Conservation (phyloP, 2,329 filamentous ascomycete species). For the Endoconidiophora polonica region DNA sequence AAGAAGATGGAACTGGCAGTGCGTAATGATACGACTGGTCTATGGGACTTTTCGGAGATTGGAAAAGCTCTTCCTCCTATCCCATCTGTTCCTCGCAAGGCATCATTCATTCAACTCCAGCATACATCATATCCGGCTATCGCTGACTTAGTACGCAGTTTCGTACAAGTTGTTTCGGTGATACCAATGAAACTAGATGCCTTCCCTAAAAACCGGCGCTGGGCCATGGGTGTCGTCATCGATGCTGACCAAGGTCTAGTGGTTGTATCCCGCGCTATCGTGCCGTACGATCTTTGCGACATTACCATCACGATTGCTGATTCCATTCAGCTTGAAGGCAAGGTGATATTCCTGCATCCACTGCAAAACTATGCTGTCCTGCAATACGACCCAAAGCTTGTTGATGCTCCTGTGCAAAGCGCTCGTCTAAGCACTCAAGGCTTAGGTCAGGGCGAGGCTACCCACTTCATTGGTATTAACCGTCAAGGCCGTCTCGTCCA, state of each 20-base stretch:
- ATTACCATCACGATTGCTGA: constrained; percentile 93
- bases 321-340: constrained; percentile 84
- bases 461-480: constrained; percentile 97
- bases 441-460: constrained; percentile 84
- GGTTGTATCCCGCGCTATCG: constrained; percentile 80
- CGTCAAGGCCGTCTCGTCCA: constrained; percentile 87
- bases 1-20: constrained; percentile 85
- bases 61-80: constrained; percentile 63
- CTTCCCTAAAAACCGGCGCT: constrained; percentile 88
- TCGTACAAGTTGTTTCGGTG: constrained; percentile 79
- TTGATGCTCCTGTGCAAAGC: constrained; percentile 84
- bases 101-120: constrained; percentile 81
- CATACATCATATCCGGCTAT: constrained; percentile 77
- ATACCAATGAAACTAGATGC: constrained; percentile 95
- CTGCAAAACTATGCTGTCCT: constrained; percentile 94
- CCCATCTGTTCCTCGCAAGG: constrained; percentile 55
- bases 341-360: constrained; percentile 89
- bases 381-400: constrained; percentile 81
- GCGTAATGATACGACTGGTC: constrained; percentile 72
- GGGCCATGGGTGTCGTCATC: constrained; percentile 92
- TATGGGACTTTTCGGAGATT: constrained; percentile 89
- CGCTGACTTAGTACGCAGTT: constrained; percentile 86
- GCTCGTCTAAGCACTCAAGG: constrained; percentile 66
- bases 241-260: constrained; percentile 93
- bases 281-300: constrained; percentile 93